A percentile compares a stretch with the other conserved stretches of the same genome.
These are phyloP conservation scores for Phytophthora syringae DNA, from an alignment of 352 stramenopile species.

Conservation along the genomic window DNA sequence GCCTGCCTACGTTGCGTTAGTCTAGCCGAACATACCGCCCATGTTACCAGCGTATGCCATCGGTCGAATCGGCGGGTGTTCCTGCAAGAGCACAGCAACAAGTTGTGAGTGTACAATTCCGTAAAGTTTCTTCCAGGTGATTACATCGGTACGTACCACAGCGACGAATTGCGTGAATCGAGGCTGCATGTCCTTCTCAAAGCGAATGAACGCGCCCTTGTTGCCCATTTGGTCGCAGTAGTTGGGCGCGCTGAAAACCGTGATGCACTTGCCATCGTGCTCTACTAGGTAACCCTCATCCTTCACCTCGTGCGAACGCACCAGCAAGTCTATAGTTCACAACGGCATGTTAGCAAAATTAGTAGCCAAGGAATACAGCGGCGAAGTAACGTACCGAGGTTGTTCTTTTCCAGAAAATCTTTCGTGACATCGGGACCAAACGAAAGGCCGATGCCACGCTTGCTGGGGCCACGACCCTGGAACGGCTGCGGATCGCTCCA, in stretches of 20 bases:
- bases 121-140: neutral
- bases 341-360: conserved; percentile 11
- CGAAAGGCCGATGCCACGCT: conserved; percentile 96
- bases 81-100: conserved; percentile 40
- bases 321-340: conserved; percentile 87
- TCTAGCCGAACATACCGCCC: conserved; percentile 89
- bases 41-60: conserved; percentile 93
- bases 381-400: conserved; percentile 73
- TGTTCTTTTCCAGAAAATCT: conserved; percentile 96
- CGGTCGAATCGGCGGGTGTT: conserved; percentile 88
- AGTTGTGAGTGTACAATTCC: neutral
- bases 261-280: conserved; percentile 99
- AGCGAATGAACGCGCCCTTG: conserved; percentile 99
- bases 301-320: conserved; percentile 99
- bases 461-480: conserved; percentile 93
- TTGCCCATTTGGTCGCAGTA: conserved; percentile 99
- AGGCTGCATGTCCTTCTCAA: conserved; percentile 95
- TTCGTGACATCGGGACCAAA: conserved; percentile 99
- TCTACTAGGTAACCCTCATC: conserved; percentile 99
- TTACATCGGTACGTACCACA: conserved; percentile 65
- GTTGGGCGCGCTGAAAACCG: conserved; percentile 99
- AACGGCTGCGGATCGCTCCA: conserved; percentile 98
- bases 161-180: conserved; percentile 96
- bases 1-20: conserved; percentile 25
- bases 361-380: neutral